Evolutionary conservation across 331 rosid species (phyloP), one percentile per base, ranked within the genome.

Genomic region (Quercus tomentella): DNA sequence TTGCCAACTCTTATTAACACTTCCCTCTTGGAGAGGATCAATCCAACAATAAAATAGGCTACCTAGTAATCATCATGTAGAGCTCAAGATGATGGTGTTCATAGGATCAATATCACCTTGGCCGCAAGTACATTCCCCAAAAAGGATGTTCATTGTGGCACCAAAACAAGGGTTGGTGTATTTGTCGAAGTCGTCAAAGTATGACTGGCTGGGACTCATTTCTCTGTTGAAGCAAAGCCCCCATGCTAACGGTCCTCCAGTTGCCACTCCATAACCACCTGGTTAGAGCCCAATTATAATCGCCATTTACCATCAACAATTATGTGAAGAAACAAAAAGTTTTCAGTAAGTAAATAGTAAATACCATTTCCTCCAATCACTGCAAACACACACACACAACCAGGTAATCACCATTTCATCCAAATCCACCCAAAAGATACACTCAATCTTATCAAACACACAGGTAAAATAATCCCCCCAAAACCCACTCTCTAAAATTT

Each of bases 231-330:
- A 95, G 84, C 99, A 95, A 37, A 93, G 96, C 61, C 99, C 99
- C 93, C 93, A 95, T 18, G 98, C 98, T 70, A 79, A 79, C 17
- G 99, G 98, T 77, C 99, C 99, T 86, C 99, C 99, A 0, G 98
- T 90, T 52, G 94, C 94, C 87, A 95, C 99, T 80, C 97, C 98
- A 84, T 88, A 93, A 69, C 99, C 98, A 84, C 99, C 98, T 91
- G 86, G 58, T 1, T n/a, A 26, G 54, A 70, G 43, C 26, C 43
- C 18, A n/a, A 12, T 30, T 18, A 49, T 25, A n/a, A 8, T 25
- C 67, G 25, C 33, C 33, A 61, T 10, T 61, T 61, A 11, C 20
- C 31, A 61, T 25, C 17, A 61, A 30, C 9, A 30, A 65, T 30
- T 6, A 31, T 65, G 5, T 17, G 14, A 65, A 30, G 23, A 65